These are phyloP conservation scores for Syncephalastrum contaminatum DNA, from an alignment of 371 early-diverging fungal genomes.

Conservation along the genomic window DNA sequence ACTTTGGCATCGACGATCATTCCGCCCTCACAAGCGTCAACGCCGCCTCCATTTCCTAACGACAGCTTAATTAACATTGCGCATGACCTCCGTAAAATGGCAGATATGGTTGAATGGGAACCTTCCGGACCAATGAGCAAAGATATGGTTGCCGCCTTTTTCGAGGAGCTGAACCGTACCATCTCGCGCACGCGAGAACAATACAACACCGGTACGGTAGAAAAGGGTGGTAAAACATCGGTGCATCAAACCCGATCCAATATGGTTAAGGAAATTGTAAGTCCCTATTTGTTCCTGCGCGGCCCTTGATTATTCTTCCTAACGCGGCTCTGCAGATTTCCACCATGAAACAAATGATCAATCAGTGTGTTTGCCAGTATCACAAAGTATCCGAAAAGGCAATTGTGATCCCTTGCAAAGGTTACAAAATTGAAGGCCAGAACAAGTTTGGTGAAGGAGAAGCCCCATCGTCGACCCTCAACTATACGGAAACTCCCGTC, in stretches of 20 bases:
- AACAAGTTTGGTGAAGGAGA: constrained; percentile 17
- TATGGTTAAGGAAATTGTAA: constrained; percentile 33
- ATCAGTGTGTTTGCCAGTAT: constrained; percentile 25
- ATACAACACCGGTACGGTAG: no score
- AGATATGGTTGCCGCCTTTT: constrained; percentile 5
- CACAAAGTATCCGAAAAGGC: constrained; percentile 18
- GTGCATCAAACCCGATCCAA: constrained; percentile 12
- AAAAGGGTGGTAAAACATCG: no score
- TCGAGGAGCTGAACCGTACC: constrained; percentile 1
- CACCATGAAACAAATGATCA: constrained; percentile 19
- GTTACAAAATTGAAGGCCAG: constrained; percentile 24
- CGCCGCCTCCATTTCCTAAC: constrained; percentile 20
- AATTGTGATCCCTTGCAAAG: constrained; percentile 29
- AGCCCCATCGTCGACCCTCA: not conserved
- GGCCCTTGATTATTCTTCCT: not conserved
- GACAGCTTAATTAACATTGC: constrained; percentile 26
- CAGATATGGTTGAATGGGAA: constrained; percentile 46
- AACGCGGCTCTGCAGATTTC: constrained; percentile 9
- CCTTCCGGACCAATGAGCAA: constrained; percentile 7
- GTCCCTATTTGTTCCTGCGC: not conserved
- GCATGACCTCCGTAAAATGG: constrained; percentile 40
- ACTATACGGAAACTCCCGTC: constrained; percentile 10
- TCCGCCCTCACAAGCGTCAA: constrained; percentile 7
- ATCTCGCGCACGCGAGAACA: no score
- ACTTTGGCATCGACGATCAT: constrained; percentile 17